Conservation (phyloP, 129 eudicot species). For the Tagetes patula region DNA sequence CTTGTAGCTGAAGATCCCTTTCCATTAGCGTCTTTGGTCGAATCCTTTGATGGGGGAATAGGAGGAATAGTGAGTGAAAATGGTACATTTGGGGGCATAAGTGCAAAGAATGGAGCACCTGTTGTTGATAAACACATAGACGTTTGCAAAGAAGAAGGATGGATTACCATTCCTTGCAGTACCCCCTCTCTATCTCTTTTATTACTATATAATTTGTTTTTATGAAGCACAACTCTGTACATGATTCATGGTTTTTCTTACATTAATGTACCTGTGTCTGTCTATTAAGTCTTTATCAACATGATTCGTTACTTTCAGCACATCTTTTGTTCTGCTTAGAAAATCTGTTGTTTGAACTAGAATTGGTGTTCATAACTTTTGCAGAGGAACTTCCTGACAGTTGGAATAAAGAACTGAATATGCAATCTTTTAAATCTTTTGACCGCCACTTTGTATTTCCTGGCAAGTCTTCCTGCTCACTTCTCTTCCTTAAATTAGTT, state of each 20-base stretch:
- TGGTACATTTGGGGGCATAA: slow-evolving; percentile 33
- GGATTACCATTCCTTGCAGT: slow-evolving; percentile 82
- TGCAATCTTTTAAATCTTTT: slow-evolving; percentile 60
- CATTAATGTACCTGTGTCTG: not conserved
- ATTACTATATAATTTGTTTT: not conserved
- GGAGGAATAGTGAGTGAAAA: slow-evolving; percentile 39
- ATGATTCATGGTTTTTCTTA: slow-evolving; percentile 16
- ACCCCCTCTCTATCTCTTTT: slow-evolving; percentile 29
- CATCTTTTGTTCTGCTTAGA: not conserved
- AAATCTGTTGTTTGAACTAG: not conserved
- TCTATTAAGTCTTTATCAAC: slow-evolving; percentile 10
- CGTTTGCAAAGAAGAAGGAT: slow-evolving; percentile 75
- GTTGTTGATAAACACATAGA: slow-evolving; percentile 59
- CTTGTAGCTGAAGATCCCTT: slow-evolving; percentile 62
- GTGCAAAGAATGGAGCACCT: slow-evolving; percentile 34
- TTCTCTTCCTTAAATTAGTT: slow-evolving; percentile 9
- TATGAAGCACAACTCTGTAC: slow-evolving; percentile 12
- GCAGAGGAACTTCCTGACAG: slow-evolving; percentile 78
- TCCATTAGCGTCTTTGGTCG: slow-evolving; percentile 32
- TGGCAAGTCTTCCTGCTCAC: slow-evolving; percentile 43
- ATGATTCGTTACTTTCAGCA: not conserved
- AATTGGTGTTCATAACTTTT: slow-evolving; percentile 19
- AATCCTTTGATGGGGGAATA: slow-evolving; percentile 29
- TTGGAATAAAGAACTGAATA: slow-evolving; percentile 73
- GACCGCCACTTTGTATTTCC: slow-evolving; percentile 94